Evolutionary conservation across 164 flowering plant genomes (phyloP).

Genomic region (Chimonanthus praecox): DNA sequence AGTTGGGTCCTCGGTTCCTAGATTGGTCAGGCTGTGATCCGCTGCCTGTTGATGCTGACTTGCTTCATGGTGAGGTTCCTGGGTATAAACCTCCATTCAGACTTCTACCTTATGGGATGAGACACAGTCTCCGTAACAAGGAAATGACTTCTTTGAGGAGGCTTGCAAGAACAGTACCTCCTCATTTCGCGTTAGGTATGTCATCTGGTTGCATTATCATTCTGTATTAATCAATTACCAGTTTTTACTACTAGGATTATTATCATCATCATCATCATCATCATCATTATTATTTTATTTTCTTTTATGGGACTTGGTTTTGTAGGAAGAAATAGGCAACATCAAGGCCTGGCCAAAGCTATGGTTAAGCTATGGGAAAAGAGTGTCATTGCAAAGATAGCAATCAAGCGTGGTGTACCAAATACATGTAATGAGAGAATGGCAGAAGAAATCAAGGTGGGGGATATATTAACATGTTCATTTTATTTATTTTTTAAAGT

Average conservation of each 20-base stretch:
- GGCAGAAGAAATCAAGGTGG: slow-evolving; percentile 94
- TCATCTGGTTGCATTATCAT: slow-evolving; percentile 1
- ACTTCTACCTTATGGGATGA: slow-evolving; percentile 64
- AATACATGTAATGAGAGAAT: slow-evolving; percentile 84
- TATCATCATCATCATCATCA: not conserved
- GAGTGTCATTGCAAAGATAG: slow-evolving; percentile 89
- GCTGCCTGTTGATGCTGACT: slow-evolving; percentile 87
- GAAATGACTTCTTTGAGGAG: slow-evolving; percentile 70
- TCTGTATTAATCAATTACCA: not conserved
- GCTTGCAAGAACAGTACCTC: slow-evolving; percentile 64
- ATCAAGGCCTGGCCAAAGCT: slow-evolving; percentile 85
- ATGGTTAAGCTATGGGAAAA: slow-evolving; percentile 93
- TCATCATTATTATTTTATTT: not conserved
- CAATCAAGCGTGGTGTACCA: slow-evolving; percentile 88
- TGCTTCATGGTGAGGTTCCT: slow-evolving; percentile 61
- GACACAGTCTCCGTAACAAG: slow-evolving; percentile 39
- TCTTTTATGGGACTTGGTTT: slow-evolving; percentile 1
- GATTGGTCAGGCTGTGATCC: slow-evolving; percentile 91
- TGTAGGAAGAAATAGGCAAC: slow-evolving; percentile 74
- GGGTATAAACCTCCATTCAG: slow-evolving; percentile 72
- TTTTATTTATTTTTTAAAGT: no score
- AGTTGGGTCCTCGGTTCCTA: slow-evolving; percentile 66
- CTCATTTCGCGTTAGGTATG: slow-evolving; percentile 95
- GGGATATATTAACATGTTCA: not conserved
- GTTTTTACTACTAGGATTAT: not conserved